Percentiles rank a stretch among this genome's conserved stretches.
phyloP scores from a whole-genome alignment of 495 filamentous ascomycete species.

The Aspergillus homomorphus region DNA sequence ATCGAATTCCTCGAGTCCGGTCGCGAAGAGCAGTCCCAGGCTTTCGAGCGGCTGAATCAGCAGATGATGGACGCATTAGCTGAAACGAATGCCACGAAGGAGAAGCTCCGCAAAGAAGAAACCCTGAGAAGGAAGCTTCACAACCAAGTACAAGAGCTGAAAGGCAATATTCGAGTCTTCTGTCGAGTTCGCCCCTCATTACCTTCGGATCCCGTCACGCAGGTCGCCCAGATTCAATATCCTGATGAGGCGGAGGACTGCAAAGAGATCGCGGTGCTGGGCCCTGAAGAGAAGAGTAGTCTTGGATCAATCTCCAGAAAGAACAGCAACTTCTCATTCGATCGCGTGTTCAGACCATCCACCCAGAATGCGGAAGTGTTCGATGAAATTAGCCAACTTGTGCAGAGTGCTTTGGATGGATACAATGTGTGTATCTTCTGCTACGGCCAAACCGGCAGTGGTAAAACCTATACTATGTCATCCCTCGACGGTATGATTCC shows the following conservation, averaged over 20 bases:
- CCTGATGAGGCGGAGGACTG: conserved; percentile 74
- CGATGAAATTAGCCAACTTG: conserved; percentile 94
- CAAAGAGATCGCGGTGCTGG: conserved; percentile 80
- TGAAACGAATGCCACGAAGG: conserved; percentile 64
- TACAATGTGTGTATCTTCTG: conserved; percentile 99
- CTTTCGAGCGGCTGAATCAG: conserved; percentile 72
- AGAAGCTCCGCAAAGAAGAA: conserved; percentile 88
- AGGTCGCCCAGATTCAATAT: conserved; percentile 67
- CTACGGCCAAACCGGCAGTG: conserved; percentile 95
- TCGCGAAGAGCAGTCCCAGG: conserved; percentile 76
- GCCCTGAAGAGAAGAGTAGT: conserved; percentile 78
- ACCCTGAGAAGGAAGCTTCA: conserved; percentile 87
- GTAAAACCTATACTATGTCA: conserved; percentile 97
- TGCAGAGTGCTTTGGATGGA: conserved; percentile 93
- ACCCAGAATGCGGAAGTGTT: conserved; percentile 85
- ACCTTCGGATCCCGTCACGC: conserved; percentile 50
- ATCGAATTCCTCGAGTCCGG: conserved; percentile 88
- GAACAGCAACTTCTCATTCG: conserved; percentile 84
- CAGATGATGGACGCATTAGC: conserved; percentile 73
- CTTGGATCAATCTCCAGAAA: conserved; percentile 71
- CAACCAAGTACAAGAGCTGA: conserved; percentile 98
- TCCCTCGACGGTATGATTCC: conserved; percentile 94
- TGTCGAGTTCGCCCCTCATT: conserved; percentile 89
- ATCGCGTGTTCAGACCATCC: conserved; percentile 81
- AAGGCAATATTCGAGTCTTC: conserved; percentile 98